A percentile compares a stretch with the other conserved stretches of the same genome.
These are phyloP conservation scores for Helicocarpus griseus DNA, from an alignment of 2,329 filamentous ascomycete genomes.

Conservation along the genomic window DNA sequence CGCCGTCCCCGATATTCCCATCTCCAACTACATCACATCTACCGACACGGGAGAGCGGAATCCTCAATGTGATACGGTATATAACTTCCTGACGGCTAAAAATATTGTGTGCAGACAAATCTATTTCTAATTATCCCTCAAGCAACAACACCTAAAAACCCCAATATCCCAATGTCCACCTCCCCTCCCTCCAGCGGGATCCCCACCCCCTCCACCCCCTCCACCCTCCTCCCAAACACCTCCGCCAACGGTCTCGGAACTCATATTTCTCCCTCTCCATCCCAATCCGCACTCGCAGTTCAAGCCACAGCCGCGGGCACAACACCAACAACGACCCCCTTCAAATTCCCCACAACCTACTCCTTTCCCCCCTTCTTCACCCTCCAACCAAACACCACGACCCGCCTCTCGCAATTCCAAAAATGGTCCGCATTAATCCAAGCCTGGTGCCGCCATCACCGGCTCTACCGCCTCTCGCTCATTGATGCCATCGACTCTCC, in stretches of 20 bases:
- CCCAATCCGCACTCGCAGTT: background rate
- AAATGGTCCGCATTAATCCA: constrained; percentile 86
- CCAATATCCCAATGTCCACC: too few relatives aligned
- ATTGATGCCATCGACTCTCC: constrained; percentile 49
- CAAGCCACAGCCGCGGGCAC: background rate
- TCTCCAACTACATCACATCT: too few relatives aligned
- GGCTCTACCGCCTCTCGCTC: constrained; percentile 65
- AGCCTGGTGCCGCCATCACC: constrained; percentile 69
- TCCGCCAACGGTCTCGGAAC: constrained; percentile 1
- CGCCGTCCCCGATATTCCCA: too few relatives aligned
- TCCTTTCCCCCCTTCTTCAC: constrained; percentile 47
- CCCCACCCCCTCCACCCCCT: constrained; percentile 13
- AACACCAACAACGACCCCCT: constrained; percentile 15
- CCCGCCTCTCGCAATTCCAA: constrained; percentile 46
- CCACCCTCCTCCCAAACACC: background rate
- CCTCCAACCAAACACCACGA: constrained; percentile 37
- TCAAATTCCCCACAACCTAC: constrained; percentile 33
- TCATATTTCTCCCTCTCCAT: background rate
- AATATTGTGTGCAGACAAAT: too few relatives aligned
- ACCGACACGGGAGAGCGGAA: too few relatives aligned
- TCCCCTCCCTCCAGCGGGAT: background rate
- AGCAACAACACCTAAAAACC: too few relatives aligned
- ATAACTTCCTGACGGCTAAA: too few relatives aligned
- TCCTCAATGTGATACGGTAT: too few relatives aligned
- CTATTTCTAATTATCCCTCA: too few relatives aligned